Evolutionary conservation across 768 basidiomycete species (phyloP).

Genomic region (Cystofilobasidium bisporidii): DNA sequence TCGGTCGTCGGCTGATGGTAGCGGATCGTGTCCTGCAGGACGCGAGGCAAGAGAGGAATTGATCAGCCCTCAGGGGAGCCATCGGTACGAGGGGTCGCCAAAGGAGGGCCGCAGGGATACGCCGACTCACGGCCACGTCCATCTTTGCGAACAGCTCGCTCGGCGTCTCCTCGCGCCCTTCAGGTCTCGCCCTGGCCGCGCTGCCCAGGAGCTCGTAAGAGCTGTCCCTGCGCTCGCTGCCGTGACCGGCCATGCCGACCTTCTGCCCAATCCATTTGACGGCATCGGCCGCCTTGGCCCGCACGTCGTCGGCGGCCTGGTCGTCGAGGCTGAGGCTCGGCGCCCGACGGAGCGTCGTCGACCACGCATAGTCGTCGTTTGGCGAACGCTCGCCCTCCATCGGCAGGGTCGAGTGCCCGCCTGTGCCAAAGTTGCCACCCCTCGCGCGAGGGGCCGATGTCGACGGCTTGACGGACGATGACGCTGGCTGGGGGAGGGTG

Average conservation of each 20-base stretch:
- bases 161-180: conserved; percentile 34
- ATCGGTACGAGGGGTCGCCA: neutral
- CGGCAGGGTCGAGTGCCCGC: neutral
- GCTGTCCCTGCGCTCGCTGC: neutral
- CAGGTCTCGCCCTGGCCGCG: neutral
- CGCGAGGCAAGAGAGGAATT: neutral
- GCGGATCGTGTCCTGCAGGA: conserved; percentile 14
- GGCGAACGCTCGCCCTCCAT: neutral
- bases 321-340: neutral
- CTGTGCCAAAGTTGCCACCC: neutral
- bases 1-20: conserved; percentile 30
- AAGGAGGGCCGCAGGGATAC: neutral
- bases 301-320: neutral
- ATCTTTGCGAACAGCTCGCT: conserved; percentile 37
- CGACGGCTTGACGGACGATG: conserved; percentile 4
- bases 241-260: conserved; percentile 1
- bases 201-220: neutral
- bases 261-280: conserved; percentile 7
- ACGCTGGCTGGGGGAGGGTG: neutral
- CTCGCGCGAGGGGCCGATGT: neutral
- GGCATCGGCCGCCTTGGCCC: neutral
- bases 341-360: conserved; percentile 17
- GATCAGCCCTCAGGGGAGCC: neutral
- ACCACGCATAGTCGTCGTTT: conserved; percentile 15
- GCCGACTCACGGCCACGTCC: conserved; percentile 35